Percentiles rank a stretch among this genome's conserved stretches.
phyloP scores from a whole-genome alignment of 2,329 filamentous ascomycete species.

The Chrysoporthe austroafricana region DNA sequence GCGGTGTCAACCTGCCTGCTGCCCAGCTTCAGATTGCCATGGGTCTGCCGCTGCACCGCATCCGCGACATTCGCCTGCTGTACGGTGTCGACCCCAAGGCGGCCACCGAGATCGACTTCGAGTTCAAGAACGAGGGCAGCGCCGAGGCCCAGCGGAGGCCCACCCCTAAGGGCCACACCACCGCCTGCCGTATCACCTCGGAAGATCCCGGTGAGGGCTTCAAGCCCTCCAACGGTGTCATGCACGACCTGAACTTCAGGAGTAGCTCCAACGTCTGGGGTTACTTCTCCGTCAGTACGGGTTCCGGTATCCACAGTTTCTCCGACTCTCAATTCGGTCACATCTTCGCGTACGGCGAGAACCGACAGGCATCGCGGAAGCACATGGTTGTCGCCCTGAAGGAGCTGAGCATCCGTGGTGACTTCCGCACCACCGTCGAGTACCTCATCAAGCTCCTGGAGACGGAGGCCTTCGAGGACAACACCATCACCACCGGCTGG shows the following conservation, averaged over 20 bases:
- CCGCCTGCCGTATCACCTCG: slow-evolving; percentile 97
- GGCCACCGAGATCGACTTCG: slow-evolving; percentile 88
- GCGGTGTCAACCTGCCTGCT: slow-evolving; percentile 93
- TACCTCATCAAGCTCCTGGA: slow-evolving; percentile 99
- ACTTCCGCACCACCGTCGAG: slow-evolving; percentile 97
- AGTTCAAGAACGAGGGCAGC: slow-evolving; percentile 87
- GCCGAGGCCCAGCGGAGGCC: slow-evolving; percentile 85
- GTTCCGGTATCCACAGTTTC: slow-evolving; percentile 98
- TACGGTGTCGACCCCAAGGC: slow-evolving; percentile 95
- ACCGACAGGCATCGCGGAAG: slow-evolving; percentile 91
- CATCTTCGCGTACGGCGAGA: slow-evolving; percentile 99
- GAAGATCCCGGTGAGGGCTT: slow-evolving; percentile 99
- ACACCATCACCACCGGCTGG: slow-evolving; percentile 99
- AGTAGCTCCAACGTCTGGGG: slow-evolving; percentile 99
- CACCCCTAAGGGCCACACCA: slow-evolving; percentile 93
- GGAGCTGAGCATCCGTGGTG: slow-evolving; percentile 98
- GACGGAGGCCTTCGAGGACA: slow-evolving; percentile 97
- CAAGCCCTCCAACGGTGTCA: slow-evolving; percentile 98
- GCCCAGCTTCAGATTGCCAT: slow-evolving; percentile 98
- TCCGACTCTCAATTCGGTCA: slow-evolving; percentile 99
- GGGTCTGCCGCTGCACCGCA: slow-evolving; percentile 94
- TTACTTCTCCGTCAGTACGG: slow-evolving; percentile 98
- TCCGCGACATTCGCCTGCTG: slow-evolving; percentile 92
- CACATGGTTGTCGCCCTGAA: slow-evolving; percentile 99
- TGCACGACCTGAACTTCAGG: slow-evolving; percentile 99